Percentiles rank a stretch among this genome's conserved stretches.
phyloP scores from a whole-genome alignment of 139 green algal species.

The Closterium sp. region DNA sequence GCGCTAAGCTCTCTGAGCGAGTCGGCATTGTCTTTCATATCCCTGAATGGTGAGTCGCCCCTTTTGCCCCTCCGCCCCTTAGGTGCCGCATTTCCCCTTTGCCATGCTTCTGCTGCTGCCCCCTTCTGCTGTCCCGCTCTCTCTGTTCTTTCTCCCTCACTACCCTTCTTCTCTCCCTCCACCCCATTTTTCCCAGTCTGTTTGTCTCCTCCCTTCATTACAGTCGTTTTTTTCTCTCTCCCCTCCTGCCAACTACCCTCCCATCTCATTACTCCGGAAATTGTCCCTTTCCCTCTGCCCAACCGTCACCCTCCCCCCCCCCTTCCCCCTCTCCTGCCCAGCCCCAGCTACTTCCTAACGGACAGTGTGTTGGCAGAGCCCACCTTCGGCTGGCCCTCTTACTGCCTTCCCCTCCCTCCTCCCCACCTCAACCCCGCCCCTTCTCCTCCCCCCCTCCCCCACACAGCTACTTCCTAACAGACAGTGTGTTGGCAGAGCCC shows the following conservation, averaged over 20 bases:
- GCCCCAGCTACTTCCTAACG: constrained; percentile 34
- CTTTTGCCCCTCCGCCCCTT: background rate
- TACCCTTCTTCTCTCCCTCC: background rate
- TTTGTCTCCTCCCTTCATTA: background rate
- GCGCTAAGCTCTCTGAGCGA: constrained; percentile 8
- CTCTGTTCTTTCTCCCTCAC: background rate
- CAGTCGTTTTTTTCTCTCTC: too few relatives aligned
- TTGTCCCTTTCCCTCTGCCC: too few relatives aligned
- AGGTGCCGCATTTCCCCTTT: background rate
- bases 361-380: constrained; percentile 35
- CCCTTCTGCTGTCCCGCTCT: background rate
- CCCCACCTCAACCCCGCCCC: background rate
- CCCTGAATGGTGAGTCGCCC: constrained; percentile 28
- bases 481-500: constrained; percentile 30
- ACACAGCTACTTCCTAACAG: constrained; percentile 34
- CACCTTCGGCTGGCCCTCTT: background rate
- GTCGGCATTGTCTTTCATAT: constrained; percentile 37
- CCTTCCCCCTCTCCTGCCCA: background rate
- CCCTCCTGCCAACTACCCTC: too few relatives aligned
- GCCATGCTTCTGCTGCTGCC: background rate
- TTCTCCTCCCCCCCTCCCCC: background rate
- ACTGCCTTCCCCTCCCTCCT: background rate
- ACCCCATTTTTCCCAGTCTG: background rate
- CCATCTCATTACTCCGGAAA: too few relatives aligned
- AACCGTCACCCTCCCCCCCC: too few relatives aligned